Percentiles rank a stretch among this genome's conserved stretches.
phyloP scores from a whole-genome alignment of 2,329 filamentous ascomycete genomes.

The Zymoseptoria brevis region DNA sequence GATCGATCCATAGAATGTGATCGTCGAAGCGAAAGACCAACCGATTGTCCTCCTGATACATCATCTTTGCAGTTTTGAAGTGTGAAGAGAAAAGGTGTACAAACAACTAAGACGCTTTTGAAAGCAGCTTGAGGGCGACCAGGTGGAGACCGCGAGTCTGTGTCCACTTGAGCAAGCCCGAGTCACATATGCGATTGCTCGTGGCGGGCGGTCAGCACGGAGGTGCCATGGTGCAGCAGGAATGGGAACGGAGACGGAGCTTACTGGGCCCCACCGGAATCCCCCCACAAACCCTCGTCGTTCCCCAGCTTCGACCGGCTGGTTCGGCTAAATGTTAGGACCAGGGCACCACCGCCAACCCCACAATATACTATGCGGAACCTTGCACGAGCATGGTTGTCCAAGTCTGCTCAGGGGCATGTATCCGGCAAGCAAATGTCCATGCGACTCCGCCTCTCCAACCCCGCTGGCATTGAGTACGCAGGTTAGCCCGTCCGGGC shows the following conservation, averaged over 20 bases:
- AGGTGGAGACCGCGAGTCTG: neutral
- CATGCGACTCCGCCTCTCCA: neutral
- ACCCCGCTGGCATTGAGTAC: neutral
- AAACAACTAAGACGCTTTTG: neutral
- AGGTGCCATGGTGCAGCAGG: neutral
- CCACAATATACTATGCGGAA: neutral
- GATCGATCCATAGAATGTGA: slow-evolving; percentile 42
- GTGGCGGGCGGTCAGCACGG: neutral
- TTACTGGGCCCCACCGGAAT: neutral
- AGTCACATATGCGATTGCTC: neutral
- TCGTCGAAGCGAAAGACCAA: slow-evolving; percentile 52
- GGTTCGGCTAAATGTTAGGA: neutral
- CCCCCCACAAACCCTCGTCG: neutral
- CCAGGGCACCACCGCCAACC: neutral
- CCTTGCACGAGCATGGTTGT: neutral
- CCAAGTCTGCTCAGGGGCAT: neutral
- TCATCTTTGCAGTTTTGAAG: slow-evolving; percentile 17
- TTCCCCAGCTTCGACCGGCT: neutral
- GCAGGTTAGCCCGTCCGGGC: no score
- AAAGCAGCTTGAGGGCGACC: neutral
- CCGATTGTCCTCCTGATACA: slow-evolving; percentile 44
- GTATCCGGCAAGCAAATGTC: neutral
- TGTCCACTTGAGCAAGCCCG: neutral
- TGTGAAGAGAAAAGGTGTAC: neutral
- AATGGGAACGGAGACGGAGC: neutral